A percentile compares a stretch with the other conserved stretches of the same genome.
These are phyloP conservation scores for Phytopythium helicoides DNA, from an alignment of 352 stramenopile genomes.

Conservation along the genomic window DNA sequence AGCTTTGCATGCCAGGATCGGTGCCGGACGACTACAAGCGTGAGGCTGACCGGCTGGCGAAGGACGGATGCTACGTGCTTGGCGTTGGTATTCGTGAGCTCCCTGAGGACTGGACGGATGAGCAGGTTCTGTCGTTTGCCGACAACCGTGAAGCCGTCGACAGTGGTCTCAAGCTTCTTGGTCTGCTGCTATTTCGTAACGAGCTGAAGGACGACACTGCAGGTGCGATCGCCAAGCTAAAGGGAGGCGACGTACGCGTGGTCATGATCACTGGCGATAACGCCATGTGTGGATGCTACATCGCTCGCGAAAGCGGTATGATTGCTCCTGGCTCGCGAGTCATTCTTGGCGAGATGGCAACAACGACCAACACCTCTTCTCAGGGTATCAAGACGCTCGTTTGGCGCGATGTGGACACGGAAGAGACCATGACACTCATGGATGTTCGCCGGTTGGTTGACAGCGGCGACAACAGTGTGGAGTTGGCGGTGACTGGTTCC, in stretches of 20 bases:
- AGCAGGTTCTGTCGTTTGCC: constrained; percentile 16
- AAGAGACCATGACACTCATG: constrained; percentile 28
- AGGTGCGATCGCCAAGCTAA: constrained; percentile 54
- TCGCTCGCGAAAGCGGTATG: constrained; percentile 37
- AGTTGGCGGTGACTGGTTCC: constrained; percentile 42
- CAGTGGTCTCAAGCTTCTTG: constrained; percentile 41
- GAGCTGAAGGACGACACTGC: constrained; percentile 58
- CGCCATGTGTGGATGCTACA: constrained; percentile 41
- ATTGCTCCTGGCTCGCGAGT: constrained; percentile 21
- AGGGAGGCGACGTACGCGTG: constrained; percentile 48
- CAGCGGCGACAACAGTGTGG: constrained; percentile 11
- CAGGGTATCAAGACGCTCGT: constrained; percentile 22
- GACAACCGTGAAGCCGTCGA: constrained; percentile 53
- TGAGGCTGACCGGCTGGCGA: constrained; percentile 31
- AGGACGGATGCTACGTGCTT: constrained; percentile 73
- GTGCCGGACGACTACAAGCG: constrained; percentile 57
- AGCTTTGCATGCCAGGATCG: constrained; percentile 28
- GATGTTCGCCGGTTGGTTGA: constrained; percentile 30
- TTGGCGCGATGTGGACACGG: constrained; percentile 48
- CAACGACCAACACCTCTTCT: constrained; percentile 9
- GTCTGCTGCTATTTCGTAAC: constrained; percentile 79
- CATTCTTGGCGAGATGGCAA: constrained; percentile 36
- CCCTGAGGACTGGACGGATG: constrained; percentile 16
- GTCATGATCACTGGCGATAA: constrained; percentile 85
- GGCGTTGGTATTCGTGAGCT: constrained; percentile 38